Percentiles rank a stretch among this genome's conserved stretches.
These are phyloP conservation scores for Achlya hypogyna DNA, from an alignment of 352 stramenopile species.

Conservation along the genomic window DNA sequence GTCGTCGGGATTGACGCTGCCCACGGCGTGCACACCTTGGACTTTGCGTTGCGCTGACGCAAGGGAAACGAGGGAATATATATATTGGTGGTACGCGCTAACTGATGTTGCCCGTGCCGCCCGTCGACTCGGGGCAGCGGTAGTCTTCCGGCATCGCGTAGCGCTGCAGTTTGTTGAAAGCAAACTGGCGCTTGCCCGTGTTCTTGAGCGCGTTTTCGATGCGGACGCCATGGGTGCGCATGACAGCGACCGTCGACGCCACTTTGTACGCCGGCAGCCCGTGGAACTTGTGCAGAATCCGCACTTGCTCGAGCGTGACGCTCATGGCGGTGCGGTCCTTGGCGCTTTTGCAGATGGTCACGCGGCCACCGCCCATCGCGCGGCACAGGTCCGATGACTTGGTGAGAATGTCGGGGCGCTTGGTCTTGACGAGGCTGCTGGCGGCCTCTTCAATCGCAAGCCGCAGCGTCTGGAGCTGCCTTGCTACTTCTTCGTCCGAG, in stretches of 20 bases:
- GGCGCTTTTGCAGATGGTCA: slow-evolving; percentile 95
- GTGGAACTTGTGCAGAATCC: slow-evolving; percentile 76
- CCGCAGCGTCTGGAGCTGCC: slow-evolving; percentile 57
- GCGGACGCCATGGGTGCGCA: slow-evolving; percentile 78
- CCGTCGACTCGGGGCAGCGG: slow-evolving; percentile 72
- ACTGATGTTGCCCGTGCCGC: slow-evolving; percentile 76
- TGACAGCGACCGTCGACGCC: slow-evolving; percentile 72
- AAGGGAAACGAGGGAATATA: too few species aligned
- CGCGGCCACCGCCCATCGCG: slow-evolving; percentile 81
- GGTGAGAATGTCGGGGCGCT: slow-evolving; percentile 78
- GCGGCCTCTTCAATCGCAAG: slow-evolving; percentile 60
- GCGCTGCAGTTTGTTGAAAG: slow-evolving; percentile 85
- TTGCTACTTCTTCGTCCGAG: slow-evolving; percentile 58
- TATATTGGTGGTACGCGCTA: slow-evolving; percentile 23
- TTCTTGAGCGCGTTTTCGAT: slow-evolving; percentile 88
- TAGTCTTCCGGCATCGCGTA: slow-evolving; percentile 81
- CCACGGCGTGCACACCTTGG: too few species aligned
- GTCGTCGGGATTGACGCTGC: neutral
- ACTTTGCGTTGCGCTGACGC: too few species aligned
- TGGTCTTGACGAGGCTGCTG: slow-evolving; percentile 78
- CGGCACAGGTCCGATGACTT: slow-evolving; percentile 70
- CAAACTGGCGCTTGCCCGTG: slow-evolving; percentile 80
- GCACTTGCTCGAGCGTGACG: slow-evolving; percentile 92
- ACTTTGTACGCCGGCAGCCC: slow-evolving; percentile 65
- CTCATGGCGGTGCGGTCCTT: slow-evolving; percentile 98